Percentiles rank a stretch among this genome's conserved stretches.
Conservation (phyloP, 2,329 filamentous ascomycete genomes). For the Venturia carpophila region DNA sequence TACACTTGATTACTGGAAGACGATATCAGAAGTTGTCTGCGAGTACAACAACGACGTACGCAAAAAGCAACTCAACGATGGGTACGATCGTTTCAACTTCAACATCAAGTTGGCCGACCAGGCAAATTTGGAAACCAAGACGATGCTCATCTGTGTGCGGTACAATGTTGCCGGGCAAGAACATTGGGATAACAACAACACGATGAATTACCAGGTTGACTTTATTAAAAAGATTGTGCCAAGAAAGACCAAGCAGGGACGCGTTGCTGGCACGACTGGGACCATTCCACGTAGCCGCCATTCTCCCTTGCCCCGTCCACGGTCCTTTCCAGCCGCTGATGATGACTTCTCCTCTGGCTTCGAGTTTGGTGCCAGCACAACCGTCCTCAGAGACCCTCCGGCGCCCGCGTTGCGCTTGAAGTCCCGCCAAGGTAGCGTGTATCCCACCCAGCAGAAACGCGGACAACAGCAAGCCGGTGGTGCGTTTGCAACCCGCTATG, state of each 20-base stretch:
- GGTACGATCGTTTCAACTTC: conserved; percentile 86
- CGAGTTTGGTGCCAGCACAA: conserved; percentile 34
- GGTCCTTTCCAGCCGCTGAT: conserved; percentile 49
- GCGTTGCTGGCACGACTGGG: conserved; percentile 26
- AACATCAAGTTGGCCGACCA: conserved; percentile 87
- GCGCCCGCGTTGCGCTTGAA: conserved; percentile 60
- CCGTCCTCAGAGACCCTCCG: conserved; percentile 51
- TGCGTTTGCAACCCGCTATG: conserved; percentile 87
- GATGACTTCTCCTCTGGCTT: conserved; percentile 61
- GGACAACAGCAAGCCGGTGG: conserved; percentile 37
- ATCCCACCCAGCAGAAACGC: conserved; percentile 39
- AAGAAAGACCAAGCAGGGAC: conserved; percentile 36
- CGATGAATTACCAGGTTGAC: conserved; percentile 86
- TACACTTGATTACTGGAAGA: conserved; percentile 98
- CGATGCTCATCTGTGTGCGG: conserved; percentile 81
- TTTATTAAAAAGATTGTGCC: conserved; percentile 72
- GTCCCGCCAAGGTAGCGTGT: conserved; percentile 47
- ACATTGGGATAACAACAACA: conserved; percentile 89
- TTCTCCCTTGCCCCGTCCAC: conserved; percentile 37
- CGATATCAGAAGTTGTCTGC: conserved; percentile 86
- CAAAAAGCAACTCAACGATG: conserved; percentile 54
- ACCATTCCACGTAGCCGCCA: conserved; percentile 46
- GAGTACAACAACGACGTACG: conserved; percentile 77
- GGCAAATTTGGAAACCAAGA: conserved; percentile 86
- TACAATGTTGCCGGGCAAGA: conserved; percentile 80